These are phyloP conservation scores for Rhynchosporium secalis DNA, from an alignment of 2,329 filamentous ascomycete genomes.

Conservation along the genomic window DNA sequence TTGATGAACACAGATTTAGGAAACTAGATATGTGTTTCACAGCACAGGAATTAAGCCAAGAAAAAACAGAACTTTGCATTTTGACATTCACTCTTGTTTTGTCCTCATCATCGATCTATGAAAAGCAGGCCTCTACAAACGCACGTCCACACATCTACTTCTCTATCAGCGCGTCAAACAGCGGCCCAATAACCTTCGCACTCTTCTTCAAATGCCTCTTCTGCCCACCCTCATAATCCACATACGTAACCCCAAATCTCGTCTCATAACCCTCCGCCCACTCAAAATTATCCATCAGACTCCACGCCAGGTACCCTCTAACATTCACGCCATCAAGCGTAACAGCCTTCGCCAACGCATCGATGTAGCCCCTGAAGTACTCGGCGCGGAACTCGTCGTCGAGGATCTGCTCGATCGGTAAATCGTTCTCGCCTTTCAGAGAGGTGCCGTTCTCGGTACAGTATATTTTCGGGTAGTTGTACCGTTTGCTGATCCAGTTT, in stretches of 20 bases:
- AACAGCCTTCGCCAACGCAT: constrained; percentile 72
- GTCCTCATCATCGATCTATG: constrained; percentile 1
- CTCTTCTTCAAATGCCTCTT: constrained; percentile 84
- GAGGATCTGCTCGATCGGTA: constrained; percentile 68
- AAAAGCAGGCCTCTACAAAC: not conserved
- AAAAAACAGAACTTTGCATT: not conserved
- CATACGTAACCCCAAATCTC: constrained; percentile 79
- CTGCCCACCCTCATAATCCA: constrained; percentile 79
- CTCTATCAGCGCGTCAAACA: constrained; percentile 71
- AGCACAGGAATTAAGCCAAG: not conserved
- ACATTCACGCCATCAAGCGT: constrained; percentile 52
- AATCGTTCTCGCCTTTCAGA: constrained; percentile 78
- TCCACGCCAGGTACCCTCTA: constrained; percentile 57
- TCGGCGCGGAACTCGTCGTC: constrained; percentile 79
- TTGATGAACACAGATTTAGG: no score
- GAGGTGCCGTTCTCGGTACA: constrained; percentile 89
- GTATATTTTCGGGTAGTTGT: constrained; percentile 75
- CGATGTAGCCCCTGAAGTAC: constrained; percentile 78
- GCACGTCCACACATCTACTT: constrained; percentile 45
- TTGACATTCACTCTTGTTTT: not conserved
- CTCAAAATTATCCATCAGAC: constrained; percentile 66
- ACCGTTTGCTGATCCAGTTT: constrained; percentile 75
- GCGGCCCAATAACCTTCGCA: constrained; percentile 65
- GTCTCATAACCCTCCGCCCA: constrained; percentile 83
- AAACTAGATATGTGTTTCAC: no score